Evolutionary conservation across 257 asterid species (phyloP).

Genomic region (Solanum tacnaense): DNA sequence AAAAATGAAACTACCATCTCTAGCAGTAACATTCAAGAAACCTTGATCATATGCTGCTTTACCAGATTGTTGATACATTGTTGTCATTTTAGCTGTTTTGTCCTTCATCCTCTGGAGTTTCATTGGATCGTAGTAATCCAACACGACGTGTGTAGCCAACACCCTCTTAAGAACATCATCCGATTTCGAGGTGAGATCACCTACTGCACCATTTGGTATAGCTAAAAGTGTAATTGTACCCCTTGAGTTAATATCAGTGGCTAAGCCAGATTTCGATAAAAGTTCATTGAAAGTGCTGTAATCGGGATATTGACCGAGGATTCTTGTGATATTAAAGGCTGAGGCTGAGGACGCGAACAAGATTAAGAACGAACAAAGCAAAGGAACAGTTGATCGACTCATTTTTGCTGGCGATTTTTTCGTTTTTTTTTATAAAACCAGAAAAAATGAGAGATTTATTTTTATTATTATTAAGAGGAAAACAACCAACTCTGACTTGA

Average conservation of each 20-base stretch:
- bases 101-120: conserved; percentile 38
- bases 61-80: conserved; percentile 40
- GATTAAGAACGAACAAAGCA: conserved; percentile 18
- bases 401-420: conserved; percentile 25
- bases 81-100: conserved; percentile 30
- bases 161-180: conserved; percentile 26
- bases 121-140: conserved; percentile 52
- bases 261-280: conserved; percentile 30
- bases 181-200: conserved; percentile 17
- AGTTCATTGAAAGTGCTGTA: conserved; percentile 38
- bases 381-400: conserved; percentile 9
- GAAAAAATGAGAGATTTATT: not conserved
- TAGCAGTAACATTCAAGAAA: conserved; percentile 32
- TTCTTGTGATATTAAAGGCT: conserved; percentile 45
- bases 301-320: conserved; percentile 36
- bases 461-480: not conserved
- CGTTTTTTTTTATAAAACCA: not conserved
- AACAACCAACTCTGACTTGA: not conserved
- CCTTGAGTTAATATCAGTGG: conserved; percentile 30
- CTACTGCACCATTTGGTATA: conserved; percentile 31
- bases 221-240: conserved; percentile 56
- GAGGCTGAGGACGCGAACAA: conserved; percentile 19
- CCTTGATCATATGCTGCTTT: conserved; percentile 33
- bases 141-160: conserved; percentile 50
- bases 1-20: conserved; percentile 27